Conservation (phyloP, 257 asterid genomes). For the Primulina eburnea region DNA sequence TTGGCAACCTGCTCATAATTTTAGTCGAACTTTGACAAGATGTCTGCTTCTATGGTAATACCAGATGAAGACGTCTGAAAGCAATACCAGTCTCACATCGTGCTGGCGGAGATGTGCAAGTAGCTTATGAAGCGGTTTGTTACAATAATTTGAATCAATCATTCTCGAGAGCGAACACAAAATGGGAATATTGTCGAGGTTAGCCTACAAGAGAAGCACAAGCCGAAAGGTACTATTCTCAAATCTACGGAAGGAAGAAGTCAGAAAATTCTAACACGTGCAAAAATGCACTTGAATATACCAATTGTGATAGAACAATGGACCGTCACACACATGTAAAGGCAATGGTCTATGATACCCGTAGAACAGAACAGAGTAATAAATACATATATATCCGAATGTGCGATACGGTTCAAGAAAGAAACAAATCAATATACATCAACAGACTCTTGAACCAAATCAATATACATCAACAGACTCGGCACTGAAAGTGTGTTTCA, state of each 20-base stretch:
- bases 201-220: background rate
- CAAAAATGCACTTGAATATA: background rate
- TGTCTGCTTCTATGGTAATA: background rate
- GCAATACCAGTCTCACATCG: background rate
- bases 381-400: background rate
- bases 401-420: conserved; percentile 7
- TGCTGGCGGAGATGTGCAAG: background rate
- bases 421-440: conserved; percentile 24
- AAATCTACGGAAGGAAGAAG: background rate
- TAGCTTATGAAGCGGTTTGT: background rate
- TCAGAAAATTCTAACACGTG: background rate
- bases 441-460: conserved; percentile 33
- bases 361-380: conserved; percentile 3
- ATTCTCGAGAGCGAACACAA: background rate
- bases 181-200: too few relatives aligned
- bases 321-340: background rate
- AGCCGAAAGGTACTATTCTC: background rate
- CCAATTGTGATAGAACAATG: background rate
- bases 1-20: too few relatives aligned
- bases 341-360: background rate
- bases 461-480: conserved; percentile 38
- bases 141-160: background rate
- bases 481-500: conserved; percentile 25
- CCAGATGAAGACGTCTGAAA: background rate
- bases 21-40: too few relatives aligned